These are phyloP conservation scores for Coprinellus micaceus DNA, from an alignment of 768 basidiomycete genomes.

Conservation along the genomic window DNA sequence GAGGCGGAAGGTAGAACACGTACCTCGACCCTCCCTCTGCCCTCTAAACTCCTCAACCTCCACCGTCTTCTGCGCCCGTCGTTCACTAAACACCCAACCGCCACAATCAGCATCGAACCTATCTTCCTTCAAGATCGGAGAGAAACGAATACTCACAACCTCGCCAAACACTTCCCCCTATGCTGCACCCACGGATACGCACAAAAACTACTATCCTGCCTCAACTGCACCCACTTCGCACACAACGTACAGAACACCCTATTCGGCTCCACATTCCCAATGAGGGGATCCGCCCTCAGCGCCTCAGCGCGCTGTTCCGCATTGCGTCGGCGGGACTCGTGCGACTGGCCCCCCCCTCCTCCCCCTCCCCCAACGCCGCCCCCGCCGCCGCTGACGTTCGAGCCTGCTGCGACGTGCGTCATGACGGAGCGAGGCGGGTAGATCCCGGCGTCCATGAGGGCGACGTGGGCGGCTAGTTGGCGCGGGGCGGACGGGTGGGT, in stretches of 20 bases:
- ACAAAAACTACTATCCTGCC: constrained; percentile 76
- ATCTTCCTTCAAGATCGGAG: not conserved
- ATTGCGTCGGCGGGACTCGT: constrained; percentile 70
- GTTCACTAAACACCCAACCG: constrained; percentile 41
- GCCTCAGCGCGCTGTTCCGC: constrained; percentile 77
- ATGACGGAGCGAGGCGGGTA: no score
- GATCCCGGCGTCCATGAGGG: constrained; percentile 55
- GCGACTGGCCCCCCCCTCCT: constrained; percentile 33
- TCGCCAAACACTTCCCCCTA: constrained; percentile 67
- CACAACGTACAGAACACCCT: constrained; percentile 73
- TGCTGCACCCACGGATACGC: constrained; percentile 83
- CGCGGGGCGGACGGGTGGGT: constrained; percentile 26
- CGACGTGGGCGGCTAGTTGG: constrained; percentile 44
- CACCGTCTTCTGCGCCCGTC: constrained; percentile 52
- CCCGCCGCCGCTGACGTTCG: not conserved
- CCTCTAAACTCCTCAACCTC: constrained; percentile 48
- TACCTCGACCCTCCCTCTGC: no score
- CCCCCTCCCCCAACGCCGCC: not conserved
- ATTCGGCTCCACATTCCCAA: constrained; percentile 69
- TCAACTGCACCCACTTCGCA: constrained; percentile 77
- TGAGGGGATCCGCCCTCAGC: constrained; percentile 60
- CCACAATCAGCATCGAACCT: no score
- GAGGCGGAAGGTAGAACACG: no score
- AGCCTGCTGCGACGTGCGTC: no score
- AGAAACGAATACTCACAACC: constrained; percentile 48